Conservation (phyloP, 1,284 basidiomycete genomes). For the Tremellales sp. region DNA sequence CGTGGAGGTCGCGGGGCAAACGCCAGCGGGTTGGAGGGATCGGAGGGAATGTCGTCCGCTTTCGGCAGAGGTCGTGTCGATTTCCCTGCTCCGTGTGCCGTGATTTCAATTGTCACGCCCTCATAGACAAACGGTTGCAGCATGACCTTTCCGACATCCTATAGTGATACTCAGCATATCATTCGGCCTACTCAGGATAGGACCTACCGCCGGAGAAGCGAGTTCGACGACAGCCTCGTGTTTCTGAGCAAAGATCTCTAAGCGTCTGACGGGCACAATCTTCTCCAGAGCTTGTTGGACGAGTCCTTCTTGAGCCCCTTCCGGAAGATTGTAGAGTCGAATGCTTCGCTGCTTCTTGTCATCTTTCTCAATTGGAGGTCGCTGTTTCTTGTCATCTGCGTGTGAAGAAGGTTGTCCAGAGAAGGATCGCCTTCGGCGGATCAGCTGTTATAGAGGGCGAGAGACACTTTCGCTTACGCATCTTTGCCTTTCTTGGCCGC, state of each 20-base stretch:
- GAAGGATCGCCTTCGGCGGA: too few relatives aligned
- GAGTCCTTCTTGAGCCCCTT: conserved; percentile 73
- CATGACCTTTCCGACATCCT: conserved; percentile 76
- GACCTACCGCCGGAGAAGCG: conserved; percentile 64
- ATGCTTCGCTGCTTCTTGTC: too few relatives aligned
- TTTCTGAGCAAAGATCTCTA: conserved; percentile 66
- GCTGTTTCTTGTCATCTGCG: too few relatives aligned
- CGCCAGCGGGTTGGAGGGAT: conserved; percentile 3
- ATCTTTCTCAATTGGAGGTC: too few relatives aligned
- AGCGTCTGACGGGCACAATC: conserved; percentile 63
- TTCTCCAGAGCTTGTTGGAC: conserved; percentile 84
- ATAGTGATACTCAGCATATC: conserved; percentile 2
- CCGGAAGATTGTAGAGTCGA: conserved; percentile 68
- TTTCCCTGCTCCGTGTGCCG: background rate
- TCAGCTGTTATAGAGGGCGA: too few relatives aligned
- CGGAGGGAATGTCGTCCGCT: background rate
- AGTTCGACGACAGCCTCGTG: conserved; percentile 75
- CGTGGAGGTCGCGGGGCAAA: conserved; percentile 34
- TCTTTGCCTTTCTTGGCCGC: conserved; percentile 27
- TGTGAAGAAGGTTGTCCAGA: too few relatives aligned
- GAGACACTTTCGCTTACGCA: too few relatives aligned
- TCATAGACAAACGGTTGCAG: conserved; percentile 67
- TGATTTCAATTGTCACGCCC: conserved; percentile 40
- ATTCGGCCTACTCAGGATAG: background rate
- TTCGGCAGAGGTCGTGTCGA: background rate